phyloP scores from a whole-genome alignment of 768 basidiomycete genomes.

The Lyophyllum semitale region DNA sequence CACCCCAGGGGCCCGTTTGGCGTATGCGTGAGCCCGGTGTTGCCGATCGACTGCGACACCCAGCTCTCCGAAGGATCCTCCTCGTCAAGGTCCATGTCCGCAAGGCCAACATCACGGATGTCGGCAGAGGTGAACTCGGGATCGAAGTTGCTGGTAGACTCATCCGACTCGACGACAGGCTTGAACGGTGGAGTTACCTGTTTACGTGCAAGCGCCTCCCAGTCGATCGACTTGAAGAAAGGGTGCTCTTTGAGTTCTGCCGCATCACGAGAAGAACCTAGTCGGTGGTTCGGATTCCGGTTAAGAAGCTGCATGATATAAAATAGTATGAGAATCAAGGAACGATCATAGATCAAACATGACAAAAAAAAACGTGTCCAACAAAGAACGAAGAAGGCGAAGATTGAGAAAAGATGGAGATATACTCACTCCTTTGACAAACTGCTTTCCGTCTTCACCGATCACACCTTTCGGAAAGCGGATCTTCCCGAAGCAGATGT shows the following conservation, averaged over 20 bases:
- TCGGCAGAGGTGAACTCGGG: constrained; percentile 97
- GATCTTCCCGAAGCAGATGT: constrained; percentile 98
- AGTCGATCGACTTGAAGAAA: constrained; percentile 92
- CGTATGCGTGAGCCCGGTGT: constrained; percentile 47
- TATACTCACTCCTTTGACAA: constrained; percentile 90
- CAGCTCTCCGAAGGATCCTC: constrained; percentile 75
- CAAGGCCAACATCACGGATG: constrained; percentile 68
- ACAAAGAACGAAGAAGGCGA: constrained; percentile 8
- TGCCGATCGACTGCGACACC: constrained; percentile 52
- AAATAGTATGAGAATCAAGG: constrained; percentile 10
- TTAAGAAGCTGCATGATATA: constrained; percentile 77
- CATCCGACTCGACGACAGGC: constrained; percentile 96
- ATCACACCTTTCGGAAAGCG: constrained; percentile 97
- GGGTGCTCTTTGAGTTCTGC: constrained; percentile 94
- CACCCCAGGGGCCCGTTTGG: constrained; percentile 81
- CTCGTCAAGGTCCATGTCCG: constrained; percentile 54
- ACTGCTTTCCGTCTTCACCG: constrained; percentile 96
- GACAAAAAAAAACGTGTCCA: constrained; percentile 3
- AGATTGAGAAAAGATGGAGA: constrained; percentile 5
- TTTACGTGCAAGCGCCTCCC: constrained; percentile 82
- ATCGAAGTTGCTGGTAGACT: constrained; percentile 97
- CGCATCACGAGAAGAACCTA: constrained; percentile 89
- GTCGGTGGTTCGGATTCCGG: constrained; percentile 96
- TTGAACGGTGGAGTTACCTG: constrained; percentile 98
- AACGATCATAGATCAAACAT: constrained; percentile 17